These are phyloP conservation scores for Fusarium clavum DNA, from an alignment of 2,329 filamentous ascomycete species.

Conservation along the genomic window DNA sequence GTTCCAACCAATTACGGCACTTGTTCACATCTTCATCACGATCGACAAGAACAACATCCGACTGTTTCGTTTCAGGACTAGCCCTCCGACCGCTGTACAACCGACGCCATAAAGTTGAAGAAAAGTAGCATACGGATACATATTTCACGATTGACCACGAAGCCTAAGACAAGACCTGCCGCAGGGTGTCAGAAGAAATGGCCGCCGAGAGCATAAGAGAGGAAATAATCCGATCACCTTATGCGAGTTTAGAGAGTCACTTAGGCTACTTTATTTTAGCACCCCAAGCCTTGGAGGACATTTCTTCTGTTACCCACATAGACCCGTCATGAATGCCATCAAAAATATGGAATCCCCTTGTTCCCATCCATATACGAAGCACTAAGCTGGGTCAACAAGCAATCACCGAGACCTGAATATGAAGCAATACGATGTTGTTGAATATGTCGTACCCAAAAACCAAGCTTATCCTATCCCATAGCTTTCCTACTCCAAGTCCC, in stretches of 20 bases:
- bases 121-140: not conserved
- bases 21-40: constrained; percentile 34
- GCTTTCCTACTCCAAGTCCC: constrained; percentile 30
- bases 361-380: constrained; percentile 5
- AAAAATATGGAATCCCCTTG: constrained; percentile 7
- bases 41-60: constrained; percentile 31
- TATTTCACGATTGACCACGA: constrained; percentile 20
- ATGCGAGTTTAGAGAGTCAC: too few relatives aligned
- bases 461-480: constrained; percentile 4
- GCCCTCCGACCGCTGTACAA: not conserved
- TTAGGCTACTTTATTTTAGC: too few relatives aligned
- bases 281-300: too few relatives aligned
- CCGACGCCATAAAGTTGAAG: not conserved
- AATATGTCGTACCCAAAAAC: constrained; percentile 30
- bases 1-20: constrained; percentile 39
- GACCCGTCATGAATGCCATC: constrained; percentile 11
- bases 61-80: constrained; percentile 37
- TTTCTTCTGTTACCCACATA: too few relatives aligned
- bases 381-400: constrained; percentile 1
- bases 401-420: constrained; percentile 12
- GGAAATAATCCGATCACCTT: too few relatives aligned
- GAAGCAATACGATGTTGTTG: constrained; percentile 9
- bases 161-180: constrained; percentile 2
- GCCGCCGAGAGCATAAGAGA: too few relatives aligned
- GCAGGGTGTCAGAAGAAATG: too few relatives aligned